Base-by-base conservation (phyloP, 2,329 filamentous ascomycete genomes). In the Plenodomus tracheiphilus region DNA sequence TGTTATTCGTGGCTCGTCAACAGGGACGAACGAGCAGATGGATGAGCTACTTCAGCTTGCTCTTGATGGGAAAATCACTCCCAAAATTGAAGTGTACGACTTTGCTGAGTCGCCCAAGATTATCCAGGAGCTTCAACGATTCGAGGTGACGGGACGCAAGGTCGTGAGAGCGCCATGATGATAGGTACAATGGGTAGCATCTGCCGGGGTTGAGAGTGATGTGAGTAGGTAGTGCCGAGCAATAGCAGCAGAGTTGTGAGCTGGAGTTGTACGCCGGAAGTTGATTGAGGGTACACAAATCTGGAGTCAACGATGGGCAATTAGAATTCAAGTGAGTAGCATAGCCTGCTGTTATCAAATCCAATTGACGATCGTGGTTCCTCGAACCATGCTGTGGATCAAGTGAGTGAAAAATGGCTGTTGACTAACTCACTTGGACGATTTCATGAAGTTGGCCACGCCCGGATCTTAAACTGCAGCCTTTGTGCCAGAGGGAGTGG, bases 1-100 rank as follows among this genome's bases (percentile, higher is more conserved):
- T 2, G 73, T 73, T 2, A 77, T 79, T 46, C 72, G 76, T 25
- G 76, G 76, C 3, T 76, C 76, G 7, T 78, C 76, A 2, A 76
- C 75, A 0, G 76, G 77, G 1, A 79, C 71, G 2, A 66, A 68
- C 3, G 61, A 64, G 39, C 75, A 78, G 48, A 77, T 78, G 76
- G 66, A 77, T 9, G 76, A 77, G 41, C 57, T 79, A 13, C 59
- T 78, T 32, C 68, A 74, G 36, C 68, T 76, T 58, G 75, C 75
- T 3, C 58, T 76, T 9, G 59, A 72, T 20, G 75, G 74, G 3
- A 76, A 76, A 37, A 75, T 72, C 16, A 70, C 65, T 10, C 69
- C 69, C 0, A 69, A 66, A 46, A 67, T 72, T 15, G 68, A 71
- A 40, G 66, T 72, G 0, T 69, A 69, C 43, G 65, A 69, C 21